Evolutionary conservation across 805 yeast species (phyloP), one percentile per base, ranked within the genome.

Genomic region (Starmera quercuum): DNA sequence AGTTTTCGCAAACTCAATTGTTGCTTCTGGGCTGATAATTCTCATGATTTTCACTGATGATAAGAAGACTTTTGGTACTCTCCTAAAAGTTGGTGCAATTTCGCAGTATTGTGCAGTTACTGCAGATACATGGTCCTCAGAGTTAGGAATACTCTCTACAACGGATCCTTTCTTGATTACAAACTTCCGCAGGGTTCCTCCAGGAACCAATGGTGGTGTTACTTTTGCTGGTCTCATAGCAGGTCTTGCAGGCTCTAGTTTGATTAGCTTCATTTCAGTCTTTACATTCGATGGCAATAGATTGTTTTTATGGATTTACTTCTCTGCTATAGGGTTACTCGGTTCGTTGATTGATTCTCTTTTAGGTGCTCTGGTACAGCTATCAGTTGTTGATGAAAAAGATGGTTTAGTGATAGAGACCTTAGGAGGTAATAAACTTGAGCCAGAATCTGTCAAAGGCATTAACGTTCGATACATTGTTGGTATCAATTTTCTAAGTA

Each of bases 101-200:
- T 46, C 50, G 6, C 70, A 66, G 25, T 67, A 67, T 36, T 59
- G 61, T 6, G 68, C 68, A 2, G 71, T 63, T 14, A 61, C 59
- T 6, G 62, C 71, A 5, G 72, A 66, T 37, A 64, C 72, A 1
- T 66, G 67, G 66, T 66, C 73, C 4, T 63, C 69, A 2, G 73
- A 66, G 35, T 45, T 66, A 14, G 73, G 73, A 2, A 64, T 67
- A 8, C 43, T 66, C 14, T 61, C 71, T 2, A 47, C 40, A 19
- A 32, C 54, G 13, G 35, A 42, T 3, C 71, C 73, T 4, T 41
- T 61, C 16, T 48, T 66, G 21, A 63, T 66, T 35, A 64, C 69
- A 6, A 59, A 64, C 6, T 48, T 66, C 23, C 40, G 51, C 26
- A 49, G 51, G 10, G 67, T 68, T 31, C 71, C 72, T 3, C 61